phyloP scores from a whole-genome alignment of 1,284 basidiomycete genomes.

The Dichomitus squalens region DNA sequence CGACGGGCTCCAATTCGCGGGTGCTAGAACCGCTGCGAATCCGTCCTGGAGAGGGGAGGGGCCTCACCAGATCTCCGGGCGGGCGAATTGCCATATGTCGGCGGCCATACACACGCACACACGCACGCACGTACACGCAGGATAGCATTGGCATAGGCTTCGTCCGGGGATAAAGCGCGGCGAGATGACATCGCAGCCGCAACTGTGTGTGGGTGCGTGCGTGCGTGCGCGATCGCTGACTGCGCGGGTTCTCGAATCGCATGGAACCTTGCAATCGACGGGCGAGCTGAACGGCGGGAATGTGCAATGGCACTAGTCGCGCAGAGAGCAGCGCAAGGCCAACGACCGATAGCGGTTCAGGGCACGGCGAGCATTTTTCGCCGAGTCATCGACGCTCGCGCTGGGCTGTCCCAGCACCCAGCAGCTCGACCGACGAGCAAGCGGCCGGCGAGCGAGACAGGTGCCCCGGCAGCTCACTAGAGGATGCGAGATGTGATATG shows the following conservation, averaged over 20 bases:
- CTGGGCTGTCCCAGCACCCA: background rate
- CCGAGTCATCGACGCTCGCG: background rate
- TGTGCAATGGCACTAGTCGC: background rate
- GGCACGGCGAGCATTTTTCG: background rate
- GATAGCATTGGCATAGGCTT: background rate
- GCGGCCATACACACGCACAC: background rate
- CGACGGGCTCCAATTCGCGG: background rate
- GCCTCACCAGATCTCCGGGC: too few relatives aligned
- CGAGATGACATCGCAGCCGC: too few relatives aligned
- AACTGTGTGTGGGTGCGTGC: too few relatives aligned
- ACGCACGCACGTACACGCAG: background rate
- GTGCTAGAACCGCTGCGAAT: conserved; percentile 1
- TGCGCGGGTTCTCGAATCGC: too few relatives aligned
- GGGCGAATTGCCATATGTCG: too few relatives aligned
- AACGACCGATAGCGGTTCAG: conserved; percentile 13
- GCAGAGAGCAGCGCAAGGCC: background rate
- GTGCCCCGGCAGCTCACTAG: background rate
- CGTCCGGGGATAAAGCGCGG: too few relatives aligned
- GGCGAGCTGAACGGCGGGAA: too few relatives aligned
- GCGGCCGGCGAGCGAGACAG: background rate
- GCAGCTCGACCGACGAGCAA: too few relatives aligned
- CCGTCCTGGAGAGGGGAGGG: too few relatives aligned
- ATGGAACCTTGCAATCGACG: too few relatives aligned
- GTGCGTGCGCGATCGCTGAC: too few relatives aligned
- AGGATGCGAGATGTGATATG: conserved; percentile 16